Evolutionary conservation across 352 stramenopile genomes (phyloP).

Genomic region (Globisporangium spiculum): DNA sequence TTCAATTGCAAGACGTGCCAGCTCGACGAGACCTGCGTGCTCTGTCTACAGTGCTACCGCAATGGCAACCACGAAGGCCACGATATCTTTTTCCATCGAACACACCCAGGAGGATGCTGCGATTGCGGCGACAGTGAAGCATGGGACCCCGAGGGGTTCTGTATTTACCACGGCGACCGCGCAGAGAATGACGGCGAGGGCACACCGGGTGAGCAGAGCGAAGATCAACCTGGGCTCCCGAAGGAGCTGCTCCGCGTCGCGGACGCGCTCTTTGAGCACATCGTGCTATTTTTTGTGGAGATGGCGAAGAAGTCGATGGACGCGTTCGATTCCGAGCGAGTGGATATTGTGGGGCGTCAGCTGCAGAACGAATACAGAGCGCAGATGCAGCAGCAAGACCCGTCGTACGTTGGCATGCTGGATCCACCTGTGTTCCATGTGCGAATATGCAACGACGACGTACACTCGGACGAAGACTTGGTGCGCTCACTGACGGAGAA

Average conservation of each 20-base stretch:
- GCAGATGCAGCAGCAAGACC: constrained; percentile 21
- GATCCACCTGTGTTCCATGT: constrained; percentile 76
- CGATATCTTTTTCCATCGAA: constrained; percentile 88
- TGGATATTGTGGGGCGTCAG: constrained; percentile 47
- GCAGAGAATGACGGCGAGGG: constrained; percentile 20
- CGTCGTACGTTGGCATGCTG: constrained; percentile 14
- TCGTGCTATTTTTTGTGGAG: constrained; percentile 69
- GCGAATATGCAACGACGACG: constrained; percentile 97
- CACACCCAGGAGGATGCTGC: constrained; percentile 88
- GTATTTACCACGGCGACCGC: constrained; percentile 79
- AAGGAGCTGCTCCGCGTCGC: constrained; percentile 48
- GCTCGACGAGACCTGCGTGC: constrained; percentile 96
- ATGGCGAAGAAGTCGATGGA: constrained; percentile 75
- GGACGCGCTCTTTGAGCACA: constrained; percentile 61
- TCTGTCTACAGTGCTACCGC: constrained; percentile 96
- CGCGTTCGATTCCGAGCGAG: constrained; percentile 58
- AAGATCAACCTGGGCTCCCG: constrained; percentile 26
- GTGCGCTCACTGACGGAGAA: constrained; percentile 89
- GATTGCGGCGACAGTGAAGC: constrained; percentile 98
- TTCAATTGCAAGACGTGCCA: constrained; percentile 99
- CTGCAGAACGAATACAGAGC: constrained; percentile 29
- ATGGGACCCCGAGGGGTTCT: constrained; percentile 95
- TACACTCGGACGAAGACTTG: constrained; percentile 98
- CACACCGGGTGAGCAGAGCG: constrained; percentile 20
- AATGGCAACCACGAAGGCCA: constrained; percentile 94